Conservation (phyloP, 1,139 yeast species). For the Saccharomyces hybrid region DNA sequence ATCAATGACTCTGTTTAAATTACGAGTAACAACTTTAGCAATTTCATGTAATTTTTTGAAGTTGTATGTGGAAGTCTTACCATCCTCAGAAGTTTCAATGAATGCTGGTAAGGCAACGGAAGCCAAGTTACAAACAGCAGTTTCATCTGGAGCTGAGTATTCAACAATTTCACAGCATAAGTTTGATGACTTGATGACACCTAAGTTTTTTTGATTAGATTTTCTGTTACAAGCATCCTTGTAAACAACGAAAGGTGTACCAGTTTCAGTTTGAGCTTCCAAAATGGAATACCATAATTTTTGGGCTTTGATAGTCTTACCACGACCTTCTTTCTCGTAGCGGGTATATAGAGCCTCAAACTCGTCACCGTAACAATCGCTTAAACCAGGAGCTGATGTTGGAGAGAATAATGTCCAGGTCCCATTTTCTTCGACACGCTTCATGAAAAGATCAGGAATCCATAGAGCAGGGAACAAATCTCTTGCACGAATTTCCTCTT, state of each 20-base stretch:
- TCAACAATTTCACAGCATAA: constrained; percentile 88
- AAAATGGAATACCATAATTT: constrained; percentile 79
- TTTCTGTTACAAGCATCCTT: constrained; percentile 81
- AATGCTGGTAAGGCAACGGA: constrained; percentile 77
- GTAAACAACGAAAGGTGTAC: constrained; percentile 86
- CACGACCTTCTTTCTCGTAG: constrained; percentile 44
- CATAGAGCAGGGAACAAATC: constrained; percentile 82
- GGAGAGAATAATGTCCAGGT: constrained; percentile 87
- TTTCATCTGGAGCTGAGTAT: constrained; percentile 77
- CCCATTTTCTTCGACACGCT: constrained; percentile 68
- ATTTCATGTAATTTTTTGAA: constrained; percentile 64
- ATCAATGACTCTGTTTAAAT: constrained; percentile 72
- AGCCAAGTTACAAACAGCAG: constrained; percentile 86
- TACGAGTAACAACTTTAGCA: constrained; percentile 62
- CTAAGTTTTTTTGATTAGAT: constrained; percentile 79
- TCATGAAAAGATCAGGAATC: constrained; percentile 87
- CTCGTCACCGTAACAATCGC: constrained; percentile 75
- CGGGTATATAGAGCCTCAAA: constrained; percentile 58
- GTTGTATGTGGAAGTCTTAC: constrained; percentile 47
- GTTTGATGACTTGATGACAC: constrained; percentile 80
- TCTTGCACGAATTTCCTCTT: constrained; percentile 82
- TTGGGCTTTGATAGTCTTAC: constrained; percentile 57
- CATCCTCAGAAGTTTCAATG: constrained; percentile 36
- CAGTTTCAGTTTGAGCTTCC: constrained; percentile 88
- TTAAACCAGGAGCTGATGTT: constrained; percentile 75